Evolutionary conservation across 805 yeast genomes (phyloP), one percentile per base, ranked within the genome.

Genomic region (Kuraishia piskuri): DNA sequence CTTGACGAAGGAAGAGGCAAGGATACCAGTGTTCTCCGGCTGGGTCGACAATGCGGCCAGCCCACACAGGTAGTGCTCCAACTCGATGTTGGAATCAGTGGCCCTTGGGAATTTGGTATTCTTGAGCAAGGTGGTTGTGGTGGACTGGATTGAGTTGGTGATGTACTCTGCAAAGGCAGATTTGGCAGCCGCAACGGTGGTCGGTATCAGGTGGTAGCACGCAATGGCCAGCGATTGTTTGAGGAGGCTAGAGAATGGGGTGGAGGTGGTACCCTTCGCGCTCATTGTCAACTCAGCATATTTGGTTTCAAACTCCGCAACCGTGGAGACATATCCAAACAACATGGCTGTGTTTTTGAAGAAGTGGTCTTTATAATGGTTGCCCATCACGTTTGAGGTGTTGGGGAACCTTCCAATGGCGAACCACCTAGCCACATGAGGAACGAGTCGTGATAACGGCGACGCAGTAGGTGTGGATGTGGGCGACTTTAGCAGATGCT

Each of bases 41-140:
- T 12, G 2, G 9, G 22, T 22, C 23, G 23, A 25, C 14, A 50
- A 7, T 2, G n/a, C 31, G 22, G 22, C 6, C 21, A 48, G 9
- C 14, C 40, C 40, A 7, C 17, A 31, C 49, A 47, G 10, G 23
- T 19, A 37, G 19, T 20, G 23, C 8, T 50, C 52, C 21, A 20
- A 40, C 17, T 50, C 52, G n/a, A 3, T 9, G 26, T 44, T 44
- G 36, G 52, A 3, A 20, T 50, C 48, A 3, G 40, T 40, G 10
- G 52, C 52, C 37, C 22, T 36, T 20, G 52, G 52, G 48, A 50
- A 50, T n/a, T 25, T n/a, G 8, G 40, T 31, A n/a, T 12, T 31
- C 17, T 31, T 31, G 17, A 31, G 40, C 40, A 31, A n/a, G 9
- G 40, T 31, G 17, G 40, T 31, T 31, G 40, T 31, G 4, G 49